These are phyloP conservation scores for Paulownia fortunei DNA, from an alignment of 257 asterid genomes.

Conservation along the genomic window DNA sequence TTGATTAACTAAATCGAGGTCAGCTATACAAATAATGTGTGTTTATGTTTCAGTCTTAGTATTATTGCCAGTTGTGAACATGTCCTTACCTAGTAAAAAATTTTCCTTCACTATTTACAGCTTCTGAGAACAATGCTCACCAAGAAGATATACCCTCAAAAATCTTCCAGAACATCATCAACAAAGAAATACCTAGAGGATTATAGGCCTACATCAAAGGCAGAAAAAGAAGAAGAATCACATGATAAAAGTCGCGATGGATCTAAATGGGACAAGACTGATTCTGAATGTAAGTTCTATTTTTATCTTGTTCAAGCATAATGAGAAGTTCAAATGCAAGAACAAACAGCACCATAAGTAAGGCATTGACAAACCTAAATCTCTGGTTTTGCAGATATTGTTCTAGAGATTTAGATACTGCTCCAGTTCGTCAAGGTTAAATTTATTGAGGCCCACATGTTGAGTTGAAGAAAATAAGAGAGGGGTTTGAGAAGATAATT, in stretches of 20 bases:
- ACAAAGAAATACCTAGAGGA: slow-evolving; percentile 61
- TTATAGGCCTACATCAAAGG: slow-evolving; percentile 26
- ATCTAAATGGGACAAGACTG: slow-evolving; percentile 86
- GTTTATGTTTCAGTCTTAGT: neutral
- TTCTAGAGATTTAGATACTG: slow-evolving; percentile 68
- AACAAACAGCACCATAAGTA: neutral
- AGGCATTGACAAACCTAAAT: neutral
- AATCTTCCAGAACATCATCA: slow-evolving; percentile 49
- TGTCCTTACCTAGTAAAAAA: neutral
- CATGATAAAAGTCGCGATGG: slow-evolving; percentile 38
- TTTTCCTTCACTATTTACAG: slow-evolving; percentile 40
- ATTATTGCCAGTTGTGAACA: slow-evolving; percentile 5
- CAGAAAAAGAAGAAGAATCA: slow-evolving; percentile 49
- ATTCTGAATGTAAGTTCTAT: slow-evolving; percentile 75
- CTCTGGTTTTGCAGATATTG: slow-evolving; percentile 69
- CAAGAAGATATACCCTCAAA: slow-evolving; percentile 64
- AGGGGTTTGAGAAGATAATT: slow-evolving; percentile 16
- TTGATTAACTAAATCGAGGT: neutral
- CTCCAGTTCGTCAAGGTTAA: slow-evolving; percentile 22
- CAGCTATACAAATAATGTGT: neutral
- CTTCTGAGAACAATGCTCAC: slow-evolving; percentile 82
- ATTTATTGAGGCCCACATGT: neutral
- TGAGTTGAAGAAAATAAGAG: slow-evolving; percentile 26
- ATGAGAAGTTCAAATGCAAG: neutral
- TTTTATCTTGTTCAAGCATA: neutral